Percentiles rank a stretch among this genome's conserved stretches.
Evolutionary conservation across 2,329 filamentous ascomycete genomes (phyloP).

Genomic region (Xylariales sp.): DNA sequence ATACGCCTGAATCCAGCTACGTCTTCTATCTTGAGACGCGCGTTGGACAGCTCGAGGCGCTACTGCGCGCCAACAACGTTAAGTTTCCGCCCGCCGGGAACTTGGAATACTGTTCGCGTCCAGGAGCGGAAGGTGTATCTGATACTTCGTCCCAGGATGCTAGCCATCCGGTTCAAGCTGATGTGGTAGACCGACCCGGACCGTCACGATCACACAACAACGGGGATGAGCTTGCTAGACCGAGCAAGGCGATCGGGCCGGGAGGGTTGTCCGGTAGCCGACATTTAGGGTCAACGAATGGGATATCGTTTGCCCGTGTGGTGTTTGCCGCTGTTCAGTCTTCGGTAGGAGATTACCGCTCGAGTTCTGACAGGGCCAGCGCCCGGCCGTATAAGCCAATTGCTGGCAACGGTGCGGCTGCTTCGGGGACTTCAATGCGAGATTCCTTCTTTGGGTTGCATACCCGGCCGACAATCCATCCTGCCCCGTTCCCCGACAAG

Average conservation of each 20-base stretch:
- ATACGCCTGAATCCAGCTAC: constrained; percentile 59
- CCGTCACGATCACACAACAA: constrained; percentile 28
- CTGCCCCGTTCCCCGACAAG: constrained; percentile 76
- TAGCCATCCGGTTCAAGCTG: constrained; percentile 27
- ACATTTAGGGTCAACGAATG: constrained; percentile 79
- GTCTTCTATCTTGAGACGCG: constrained; percentile 91
- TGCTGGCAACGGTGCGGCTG: constrained; percentile 37
- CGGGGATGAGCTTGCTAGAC: constrained; percentile 49
- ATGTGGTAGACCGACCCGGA: constrained; percentile 25
- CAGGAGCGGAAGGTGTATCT: constrained; percentile 31
- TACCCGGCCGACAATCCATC: constrained; percentile 80
- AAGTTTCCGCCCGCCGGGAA: constrained; percentile 65
- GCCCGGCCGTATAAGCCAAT: constrained; percentile 53
- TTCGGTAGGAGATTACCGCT: constrained; percentile 59
- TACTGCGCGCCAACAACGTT: constrained; percentile 66
- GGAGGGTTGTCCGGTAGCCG: constrained; percentile 65
- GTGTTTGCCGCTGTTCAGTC: constrained; percentile 90
- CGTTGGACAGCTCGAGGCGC: constrained; percentile 74
- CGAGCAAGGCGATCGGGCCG: constrained; percentile 24
- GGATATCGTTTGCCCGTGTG: constrained; percentile 89
- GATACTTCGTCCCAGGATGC: constrained; percentile 30
- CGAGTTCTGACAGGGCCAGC: constrained; percentile 61
- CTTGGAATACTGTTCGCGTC: constrained; percentile 60
- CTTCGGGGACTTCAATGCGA: constrained; percentile 74
- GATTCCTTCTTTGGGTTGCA: constrained; percentile 98